Evolutionary conservation across 106 monocot genomes (phyloP).

Genomic region (Iris macrosiphon): DNA sequence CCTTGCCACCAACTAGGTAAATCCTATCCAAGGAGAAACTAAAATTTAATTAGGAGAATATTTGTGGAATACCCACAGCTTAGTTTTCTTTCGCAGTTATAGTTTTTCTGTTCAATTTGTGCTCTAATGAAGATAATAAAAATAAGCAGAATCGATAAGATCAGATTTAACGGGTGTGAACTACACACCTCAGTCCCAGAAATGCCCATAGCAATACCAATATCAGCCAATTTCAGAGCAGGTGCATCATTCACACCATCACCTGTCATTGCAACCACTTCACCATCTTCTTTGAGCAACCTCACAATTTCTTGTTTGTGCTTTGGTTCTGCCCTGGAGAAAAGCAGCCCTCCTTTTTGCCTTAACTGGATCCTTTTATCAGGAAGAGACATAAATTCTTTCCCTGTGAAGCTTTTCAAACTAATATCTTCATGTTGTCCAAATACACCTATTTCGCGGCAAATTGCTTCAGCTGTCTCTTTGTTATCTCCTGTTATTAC

Average conservation of each 20-base stretch:
- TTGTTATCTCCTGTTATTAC: slow-evolving; percentile 97
- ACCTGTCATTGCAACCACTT: slow-evolving; percentile 97
- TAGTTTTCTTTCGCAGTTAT: too few species aligned
- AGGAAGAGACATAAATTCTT: slow-evolving; percentile 58
- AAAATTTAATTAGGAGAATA: too few species aligned
- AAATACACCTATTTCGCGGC: slow-evolving; percentile 84
- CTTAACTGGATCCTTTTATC: slow-evolving; percentile 48
- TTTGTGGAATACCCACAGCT: too few species aligned
- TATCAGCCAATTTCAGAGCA: slow-evolving; percentile 88
- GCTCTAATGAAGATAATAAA: too few species aligned
- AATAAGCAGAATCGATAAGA: too few species aligned
- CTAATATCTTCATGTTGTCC: slow-evolving; percentile 41
- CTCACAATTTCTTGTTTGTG: slow-evolving; percentile 94
- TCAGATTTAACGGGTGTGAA: not conserved
- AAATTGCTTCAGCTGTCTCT: slow-evolving; percentile 88
- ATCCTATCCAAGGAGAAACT: too few species aligned
- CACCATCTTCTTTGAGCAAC: slow-evolving; percentile 86
- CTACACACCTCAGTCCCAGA: slow-evolving; percentile 74
- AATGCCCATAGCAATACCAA: slow-evolving; percentile 95
- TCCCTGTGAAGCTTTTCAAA: slow-evolving; percentile 62
- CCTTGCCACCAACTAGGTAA: too few species aligned
- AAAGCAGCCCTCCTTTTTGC: slow-evolving; percentile 62
- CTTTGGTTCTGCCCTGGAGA: slow-evolving; percentile 86
- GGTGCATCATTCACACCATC: slow-evolving; percentile 98
- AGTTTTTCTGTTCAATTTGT: too few species aligned